phyloP scores from a whole-genome alignment of 169 alveolate genomes.

The Cytauxzoon felis region DNA sequence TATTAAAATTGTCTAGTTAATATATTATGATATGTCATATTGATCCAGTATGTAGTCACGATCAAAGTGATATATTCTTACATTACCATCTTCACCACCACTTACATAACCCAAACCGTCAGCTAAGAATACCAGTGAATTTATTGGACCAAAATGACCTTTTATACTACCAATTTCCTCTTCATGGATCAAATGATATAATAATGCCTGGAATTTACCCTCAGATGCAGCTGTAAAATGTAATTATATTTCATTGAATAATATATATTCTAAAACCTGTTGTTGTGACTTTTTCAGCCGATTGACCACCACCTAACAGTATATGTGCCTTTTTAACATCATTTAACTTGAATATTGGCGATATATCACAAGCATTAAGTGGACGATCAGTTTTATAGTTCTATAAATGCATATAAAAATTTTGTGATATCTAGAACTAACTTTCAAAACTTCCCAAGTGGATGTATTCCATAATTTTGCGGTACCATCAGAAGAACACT shows the following conservation, averaged over 20 bases:
- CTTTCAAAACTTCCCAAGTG: slow-evolving; percentile 74
- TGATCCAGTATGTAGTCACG: slow-evolving; percentile 84
- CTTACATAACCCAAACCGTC: slow-evolving; percentile 90
- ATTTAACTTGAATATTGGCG: slow-evolving; percentile 75
- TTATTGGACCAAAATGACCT: slow-evolving; percentile 95
- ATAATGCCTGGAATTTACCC: slow-evolving; percentile 91
- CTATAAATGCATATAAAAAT: slow-evolving; percentile 19
- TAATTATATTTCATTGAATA: slow-evolving; percentile 62
- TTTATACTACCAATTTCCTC: slow-evolving; percentile 87
- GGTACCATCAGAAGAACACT: slow-evolving; percentile 82
- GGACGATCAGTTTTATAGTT: slow-evolving; percentile 82
- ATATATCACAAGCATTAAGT: slow-evolving; percentile 82
- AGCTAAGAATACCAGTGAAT: slow-evolving; percentile 86
- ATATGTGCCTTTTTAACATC: slow-evolving; percentile 75
- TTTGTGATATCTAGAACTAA: no score
- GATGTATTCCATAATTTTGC: slow-evolving; percentile 84
- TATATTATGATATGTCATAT: no score
- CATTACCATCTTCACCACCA: slow-evolving; percentile 94
- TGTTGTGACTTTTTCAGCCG: slow-evolving; percentile 87
- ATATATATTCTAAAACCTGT: slow-evolving; percentile 54
- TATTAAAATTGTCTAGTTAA: no score
- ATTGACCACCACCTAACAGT: slow-evolving; percentile 86
- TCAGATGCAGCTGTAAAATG: slow-evolving; percentile 81
- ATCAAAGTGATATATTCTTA: slow-evolving; percentile 88
- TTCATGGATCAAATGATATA: slow-evolving; percentile 86